phyloP scores from a whole-genome alignment of 73 alveolate genomes.

The Symbiodinium pilosum region DNA sequence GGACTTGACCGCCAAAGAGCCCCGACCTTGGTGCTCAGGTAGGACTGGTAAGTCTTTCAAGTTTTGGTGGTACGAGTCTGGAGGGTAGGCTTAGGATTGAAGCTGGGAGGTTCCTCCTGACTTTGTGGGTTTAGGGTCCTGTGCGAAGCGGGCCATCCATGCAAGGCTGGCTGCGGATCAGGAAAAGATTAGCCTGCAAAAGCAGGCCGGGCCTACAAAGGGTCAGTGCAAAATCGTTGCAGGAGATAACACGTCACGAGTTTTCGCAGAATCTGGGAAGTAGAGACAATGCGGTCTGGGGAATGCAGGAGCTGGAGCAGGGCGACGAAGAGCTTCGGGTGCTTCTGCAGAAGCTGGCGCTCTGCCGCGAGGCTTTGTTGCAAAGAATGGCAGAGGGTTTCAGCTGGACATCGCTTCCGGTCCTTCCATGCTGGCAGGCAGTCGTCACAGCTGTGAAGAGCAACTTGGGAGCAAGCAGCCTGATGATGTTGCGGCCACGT shows the following conservation, averaged over 20 bases:
- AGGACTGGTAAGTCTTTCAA: too few species aligned
- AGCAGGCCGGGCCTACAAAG: neutral
- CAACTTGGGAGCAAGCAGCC: neutral
- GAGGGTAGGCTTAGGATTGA: too few species aligned
- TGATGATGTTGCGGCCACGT: too few species aligned
- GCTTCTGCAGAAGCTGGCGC: constrained; percentile 5
- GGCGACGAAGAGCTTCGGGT: constrained; percentile 26
- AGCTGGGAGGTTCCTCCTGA: too few species aligned
- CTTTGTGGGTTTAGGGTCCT: too few species aligned
- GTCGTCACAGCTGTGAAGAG: constrained; percentile 3
- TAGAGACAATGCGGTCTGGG: neutral
- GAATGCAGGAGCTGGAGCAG: constrained; percentile 42
- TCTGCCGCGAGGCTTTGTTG: constrained; percentile 60
- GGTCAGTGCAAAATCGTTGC: neutral
- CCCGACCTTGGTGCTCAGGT: neutral
- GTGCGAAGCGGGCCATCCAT: too few species aligned
- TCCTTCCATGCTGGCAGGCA: neutral
- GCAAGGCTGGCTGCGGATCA: constrained; percentile 27
- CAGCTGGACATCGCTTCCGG: neutral
- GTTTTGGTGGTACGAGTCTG: too few species aligned
- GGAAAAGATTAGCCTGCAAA: neutral
- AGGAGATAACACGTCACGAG: neutral
- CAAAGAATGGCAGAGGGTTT: neutral
- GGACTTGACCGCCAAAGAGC: constrained; percentile 10
- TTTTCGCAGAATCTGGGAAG: neutral